Percentiles rank a stretch among this genome's conserved stretches.
phyloP scores from a whole-genome alignment of 768 basidiomycete genomes.

The Clitopilus passeckerianus region DNA sequence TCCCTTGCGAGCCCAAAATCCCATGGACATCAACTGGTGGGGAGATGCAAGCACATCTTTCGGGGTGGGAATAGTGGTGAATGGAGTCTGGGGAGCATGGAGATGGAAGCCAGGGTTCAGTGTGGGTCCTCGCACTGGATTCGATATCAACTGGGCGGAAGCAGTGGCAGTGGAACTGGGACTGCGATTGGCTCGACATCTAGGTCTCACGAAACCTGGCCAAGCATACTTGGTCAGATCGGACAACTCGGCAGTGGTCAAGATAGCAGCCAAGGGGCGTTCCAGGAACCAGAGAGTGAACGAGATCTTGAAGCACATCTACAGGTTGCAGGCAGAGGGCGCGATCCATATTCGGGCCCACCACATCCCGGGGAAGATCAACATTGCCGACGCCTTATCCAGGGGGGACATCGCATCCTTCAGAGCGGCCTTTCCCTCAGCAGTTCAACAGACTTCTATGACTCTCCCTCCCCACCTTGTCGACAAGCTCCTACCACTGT shows the following conservation, averaged over 20 bases:
- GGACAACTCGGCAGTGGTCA: conserved; percentile 29
- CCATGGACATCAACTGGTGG: conserved; percentile 25
- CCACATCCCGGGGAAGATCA: conserved; percentile 16
- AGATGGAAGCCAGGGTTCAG: conserved; percentile 18
- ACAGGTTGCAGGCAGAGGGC: conserved; percentile 9
- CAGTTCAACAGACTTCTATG: not conserved
- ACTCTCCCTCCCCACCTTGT: conserved; percentile 11
- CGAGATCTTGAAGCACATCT: conserved; percentile 20
- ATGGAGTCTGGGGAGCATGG: conserved; percentile 22
- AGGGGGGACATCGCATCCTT: conserved; percentile 19
- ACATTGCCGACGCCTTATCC: conserved; percentile 26
- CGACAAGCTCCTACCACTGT: conserved; percentile 10
- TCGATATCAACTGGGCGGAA: conserved; percentile 36
- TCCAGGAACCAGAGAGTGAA: conserved; percentile 21
- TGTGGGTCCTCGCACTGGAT: conserved; percentile 17
- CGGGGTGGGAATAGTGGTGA: conserved; percentile 26
- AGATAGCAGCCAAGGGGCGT: conserved; percentile 20
- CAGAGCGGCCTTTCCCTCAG: conserved; percentile 9
- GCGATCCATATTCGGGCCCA: not conserved
- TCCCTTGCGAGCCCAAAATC: conserved; percentile 8
- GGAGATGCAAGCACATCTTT: conserved; percentile 29
- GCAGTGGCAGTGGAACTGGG: conserved; percentile 31
- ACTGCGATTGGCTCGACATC: conserved; percentile 6
- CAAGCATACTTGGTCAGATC: conserved; percentile 19
- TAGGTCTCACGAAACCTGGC: conserved; percentile 2